Conservation (phyloP, 225 moss, liverwort and hornwort genomes). For the Asterella californica region DNA sequence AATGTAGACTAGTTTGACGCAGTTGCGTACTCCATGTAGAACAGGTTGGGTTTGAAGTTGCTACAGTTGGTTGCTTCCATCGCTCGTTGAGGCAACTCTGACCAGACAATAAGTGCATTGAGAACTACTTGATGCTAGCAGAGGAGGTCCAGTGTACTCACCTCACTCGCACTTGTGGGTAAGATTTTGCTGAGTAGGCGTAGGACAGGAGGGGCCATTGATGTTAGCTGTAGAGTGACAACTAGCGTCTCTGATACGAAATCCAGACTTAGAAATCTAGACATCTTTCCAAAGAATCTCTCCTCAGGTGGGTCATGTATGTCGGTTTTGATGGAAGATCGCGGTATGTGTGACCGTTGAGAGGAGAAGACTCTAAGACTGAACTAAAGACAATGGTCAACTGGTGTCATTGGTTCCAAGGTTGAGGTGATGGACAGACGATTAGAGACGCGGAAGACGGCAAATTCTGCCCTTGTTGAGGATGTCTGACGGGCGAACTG, state of each 20-base stretch:
- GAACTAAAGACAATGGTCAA: too few species aligned
- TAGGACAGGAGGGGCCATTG: background rate
- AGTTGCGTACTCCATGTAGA: background rate
- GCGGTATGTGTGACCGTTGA: background rate
- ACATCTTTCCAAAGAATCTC: background rate
- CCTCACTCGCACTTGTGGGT: background rate
- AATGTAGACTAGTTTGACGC: constrained; percentile 8
- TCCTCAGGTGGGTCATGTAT: background rate
- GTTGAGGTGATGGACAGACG: background rate
- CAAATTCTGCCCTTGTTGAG: background rate
- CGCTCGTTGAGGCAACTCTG: constrained; percentile 10
- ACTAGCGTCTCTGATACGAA: background rate
- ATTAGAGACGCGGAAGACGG: background rate
- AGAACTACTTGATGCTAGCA: constrained; percentile 2
- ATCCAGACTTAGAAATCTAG: background rate
- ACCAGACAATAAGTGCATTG: background rate
- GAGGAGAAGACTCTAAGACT: background rate
- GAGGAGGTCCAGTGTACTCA: background rate
- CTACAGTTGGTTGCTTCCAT: constrained; percentile 10
- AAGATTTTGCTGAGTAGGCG: constrained; percentile 5
- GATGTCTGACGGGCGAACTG: background rate
- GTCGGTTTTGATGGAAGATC: background rate
- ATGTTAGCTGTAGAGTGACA: background rate
- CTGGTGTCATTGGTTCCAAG: background rate
- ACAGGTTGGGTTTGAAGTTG: background rate